phyloP scores from a whole-genome alignment of 2,329 filamentous ascomycete species.

The Verticillium longisporum region DNA sequence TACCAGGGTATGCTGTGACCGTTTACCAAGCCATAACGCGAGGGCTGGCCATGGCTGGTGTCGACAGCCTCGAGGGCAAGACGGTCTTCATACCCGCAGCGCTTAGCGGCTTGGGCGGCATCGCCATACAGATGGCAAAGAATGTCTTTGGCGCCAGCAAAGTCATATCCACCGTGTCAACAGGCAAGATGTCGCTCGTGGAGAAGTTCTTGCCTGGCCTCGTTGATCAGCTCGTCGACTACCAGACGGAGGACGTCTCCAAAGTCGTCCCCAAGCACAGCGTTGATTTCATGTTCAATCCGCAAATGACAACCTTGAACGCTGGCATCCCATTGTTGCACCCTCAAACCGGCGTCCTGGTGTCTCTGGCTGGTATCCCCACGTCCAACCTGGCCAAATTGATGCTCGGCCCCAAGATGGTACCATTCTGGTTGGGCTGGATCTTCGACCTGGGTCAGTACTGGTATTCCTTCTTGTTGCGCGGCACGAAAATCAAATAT shows the following conservation, averaged over 20 bases:
- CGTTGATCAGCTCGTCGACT: constrained; percentile 46
- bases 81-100: constrained; percentile 45
- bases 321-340: constrained; percentile 32
- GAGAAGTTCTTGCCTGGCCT: constrained; percentile 31
- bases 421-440: constrained; percentile 31
- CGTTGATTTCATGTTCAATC: constrained; percentile 45
- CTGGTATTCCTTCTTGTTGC: constrained; percentile 32
- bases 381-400: constrained; percentile 20
- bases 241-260: constrained; percentile 30
- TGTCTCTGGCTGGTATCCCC: constrained; percentile 33
- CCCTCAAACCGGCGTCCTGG: constrained; percentile 26
- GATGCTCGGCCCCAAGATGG: constrained; percentile 18
- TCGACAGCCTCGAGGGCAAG: constrained; percentile 35
- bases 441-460: constrained; percentile 26
- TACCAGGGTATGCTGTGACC: constrained; percentile 30
- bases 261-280: constrained; percentile 29
- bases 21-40: constrained; percentile 34
- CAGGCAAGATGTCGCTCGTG: constrained; percentile 39
- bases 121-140: constrained; percentile 42
- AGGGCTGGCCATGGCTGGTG: constrained; percentile 27
- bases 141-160: constrained; percentile 38
- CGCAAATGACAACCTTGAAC: constrained; percentile 30
- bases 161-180: constrained; percentile 46
- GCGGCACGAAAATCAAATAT: constrained; percentile 36
- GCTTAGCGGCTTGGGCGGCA: constrained; percentile 38